Conservation (phyloP, 202 grass and related monocot genomes). For the Panicum hallii region DNA sequence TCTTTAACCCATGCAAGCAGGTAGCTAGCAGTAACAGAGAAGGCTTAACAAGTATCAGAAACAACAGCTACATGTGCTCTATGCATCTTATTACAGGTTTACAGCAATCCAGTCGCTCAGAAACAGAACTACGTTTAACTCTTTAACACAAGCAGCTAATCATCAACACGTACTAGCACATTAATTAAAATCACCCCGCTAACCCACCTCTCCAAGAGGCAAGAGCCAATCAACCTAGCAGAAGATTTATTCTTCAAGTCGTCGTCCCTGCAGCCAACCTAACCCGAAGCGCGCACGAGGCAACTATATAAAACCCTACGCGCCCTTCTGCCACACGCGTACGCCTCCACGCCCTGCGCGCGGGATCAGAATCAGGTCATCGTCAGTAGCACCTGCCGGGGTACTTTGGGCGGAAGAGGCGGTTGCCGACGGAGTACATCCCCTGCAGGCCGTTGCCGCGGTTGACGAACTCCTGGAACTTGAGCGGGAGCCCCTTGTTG, state of each 20-base stretch:
- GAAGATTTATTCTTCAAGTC: not conserved
- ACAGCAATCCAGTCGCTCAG: not conserved
- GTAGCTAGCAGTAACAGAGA: no score
- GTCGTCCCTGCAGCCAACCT: not conserved
- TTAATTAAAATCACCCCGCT: not conserved
- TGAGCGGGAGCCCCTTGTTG: constrained; percentile 49
- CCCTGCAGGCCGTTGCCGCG: constrained; percentile 50
- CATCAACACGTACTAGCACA: not conserved
- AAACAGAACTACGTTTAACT: not conserved
- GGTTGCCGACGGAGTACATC: constrained; percentile 65
- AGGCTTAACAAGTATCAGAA: not conserved
- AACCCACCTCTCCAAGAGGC: not conserved
- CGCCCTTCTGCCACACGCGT: no score
- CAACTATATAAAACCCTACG: no score
- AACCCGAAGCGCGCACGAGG: no score
- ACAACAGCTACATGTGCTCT: not conserved
- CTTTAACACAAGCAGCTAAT: not conserved
- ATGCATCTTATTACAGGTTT: not conserved
- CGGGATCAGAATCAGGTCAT: no score
- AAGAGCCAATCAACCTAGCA: not conserved
- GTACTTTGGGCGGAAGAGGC: constrained; percentile 58
- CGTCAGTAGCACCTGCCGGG: constrained; percentile 30
- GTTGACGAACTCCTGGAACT: constrained; percentile 66
- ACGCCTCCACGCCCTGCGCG: no score
- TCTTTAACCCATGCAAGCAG: not conserved